Base-by-base conservation (phyloP, 257 asterid species). In the Cynanchum wilfordii region DNA sequence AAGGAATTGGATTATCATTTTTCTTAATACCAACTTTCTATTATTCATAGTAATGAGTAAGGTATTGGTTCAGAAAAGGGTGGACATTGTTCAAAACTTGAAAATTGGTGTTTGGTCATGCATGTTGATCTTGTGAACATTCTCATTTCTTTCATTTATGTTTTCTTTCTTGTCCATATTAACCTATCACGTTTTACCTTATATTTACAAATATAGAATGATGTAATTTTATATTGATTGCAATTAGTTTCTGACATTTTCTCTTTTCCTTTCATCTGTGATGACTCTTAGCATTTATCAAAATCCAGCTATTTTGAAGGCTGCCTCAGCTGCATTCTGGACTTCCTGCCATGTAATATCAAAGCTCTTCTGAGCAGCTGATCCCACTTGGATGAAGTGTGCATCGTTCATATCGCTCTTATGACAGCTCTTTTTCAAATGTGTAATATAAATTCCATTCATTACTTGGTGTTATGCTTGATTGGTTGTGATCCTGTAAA, bases 321-420 rank as follows among this genome's bases (percentile, higher is more conserved):
- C 86, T 73, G 97, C 99, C 80, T 75, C 98, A 22, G 79, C 98
- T 3, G 96, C 97, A 1, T 94, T 91, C 89, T 94, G 97, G 99
- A 92, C 92, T 15, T 94, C 97, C 0, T 94, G 95, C 78, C 87
- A 77, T 40, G 90, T 91, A 7, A 83, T 94, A 87, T 94, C 99
- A 1, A 94, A 94, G 87, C 90, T 94, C 47, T 82, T 94, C 83
- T 94, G 84, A 91, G 81, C 79, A 74, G 73, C 77, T 4, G 54
- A 27, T 13, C 40, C 22, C 29, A 58, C 42, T 51, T 20, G 19
- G 47, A 64, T 60, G n/a, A 16, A 9, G 42, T 10, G 17, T 25
- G 42, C n/a, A 10, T 16, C 10, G 30, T 30, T 40, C 25, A 16
- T 49, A 7, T 16, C 5, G 30, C 25, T 69, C 49, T 27, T 0